Percentiles rank a stretch among this genome's conserved stretches.
phyloP scores from a whole-genome alignment of 176 grass and related monocot species.

The Eragrostis curvula region DNA sequence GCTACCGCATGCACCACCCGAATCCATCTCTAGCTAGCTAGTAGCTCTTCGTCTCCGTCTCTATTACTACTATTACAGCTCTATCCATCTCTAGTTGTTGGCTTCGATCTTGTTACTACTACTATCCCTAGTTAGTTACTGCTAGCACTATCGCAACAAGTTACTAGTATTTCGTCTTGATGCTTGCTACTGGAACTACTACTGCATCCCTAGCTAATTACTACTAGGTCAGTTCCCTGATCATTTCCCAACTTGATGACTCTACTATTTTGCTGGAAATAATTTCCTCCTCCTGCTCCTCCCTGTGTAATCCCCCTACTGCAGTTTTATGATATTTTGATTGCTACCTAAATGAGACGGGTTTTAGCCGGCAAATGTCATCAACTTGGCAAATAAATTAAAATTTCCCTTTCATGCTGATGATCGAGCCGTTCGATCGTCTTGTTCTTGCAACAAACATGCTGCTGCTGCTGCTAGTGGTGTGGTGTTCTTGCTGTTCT shows the following conservation, averaged over 20 bases:
- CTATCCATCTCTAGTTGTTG: background rate
- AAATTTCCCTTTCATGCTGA: background rate
- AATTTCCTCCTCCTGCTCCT: background rate
- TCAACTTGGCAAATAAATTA: background rate
- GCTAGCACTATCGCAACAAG: slow-evolving; percentile 27
- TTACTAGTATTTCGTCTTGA: background rate
- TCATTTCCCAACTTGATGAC: slow-evolving; percentile 29
- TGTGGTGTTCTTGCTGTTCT: background rate
- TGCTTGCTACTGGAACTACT: slow-evolving; percentile 27
- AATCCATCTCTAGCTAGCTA: slow-evolving; percentile 1
- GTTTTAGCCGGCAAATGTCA: background rate
- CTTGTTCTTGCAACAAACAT: background rate
- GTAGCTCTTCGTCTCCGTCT: background rate
- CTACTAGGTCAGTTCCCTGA: slow-evolving; percentile 37
- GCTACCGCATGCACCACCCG: slow-evolving; percentile 36
- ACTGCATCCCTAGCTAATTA: background rate
- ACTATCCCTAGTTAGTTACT: background rate
- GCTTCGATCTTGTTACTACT: background rate
- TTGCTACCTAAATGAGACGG: no score
- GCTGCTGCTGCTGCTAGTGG: background rate
- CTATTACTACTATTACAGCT: background rate
- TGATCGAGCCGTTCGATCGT: background rate
- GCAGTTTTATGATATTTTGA: slow-evolving; percentile 22
- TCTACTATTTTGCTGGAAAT: slow-evolving; percentile 35
- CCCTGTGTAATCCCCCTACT: background rate